A percentile compares a stretch with the other conserved stretches of the same genome.
Conservation (phyloP, 164 flowering plant genomes). For the Berberis vulgaris region DNA sequence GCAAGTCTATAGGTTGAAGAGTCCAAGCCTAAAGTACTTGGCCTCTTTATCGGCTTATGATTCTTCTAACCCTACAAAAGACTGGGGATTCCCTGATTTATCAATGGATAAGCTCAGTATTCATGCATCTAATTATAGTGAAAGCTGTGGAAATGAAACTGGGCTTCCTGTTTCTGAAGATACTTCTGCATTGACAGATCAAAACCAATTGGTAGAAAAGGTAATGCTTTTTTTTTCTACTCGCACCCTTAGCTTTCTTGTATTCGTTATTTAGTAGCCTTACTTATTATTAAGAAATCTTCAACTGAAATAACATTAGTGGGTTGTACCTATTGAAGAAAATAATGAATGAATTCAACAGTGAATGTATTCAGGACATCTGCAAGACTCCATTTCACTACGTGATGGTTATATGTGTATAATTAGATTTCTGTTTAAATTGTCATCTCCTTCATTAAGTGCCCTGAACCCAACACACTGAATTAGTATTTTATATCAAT, state of each 20-base stretch:
- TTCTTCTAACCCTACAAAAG: slow-evolving; percentile 88
- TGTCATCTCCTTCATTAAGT: too few relatives aligned
- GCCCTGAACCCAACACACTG: too few relatives aligned
- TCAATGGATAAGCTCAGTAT: slow-evolving; percentile 12
- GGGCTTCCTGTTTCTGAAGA: slow-evolving; percentile 10
- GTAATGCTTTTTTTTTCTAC: slow-evolving; percentile 17
- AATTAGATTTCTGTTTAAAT: too few relatives aligned
- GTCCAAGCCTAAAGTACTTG: slow-evolving; percentile 54
- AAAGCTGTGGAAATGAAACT: slow-evolving; percentile 14
- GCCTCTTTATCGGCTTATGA: slow-evolving; percentile 65
- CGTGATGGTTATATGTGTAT: too few relatives aligned
- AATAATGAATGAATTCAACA: too few relatives aligned
- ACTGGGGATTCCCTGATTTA: slow-evolving; percentile 85
- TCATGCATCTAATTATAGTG: slow-evolving; percentile 9
- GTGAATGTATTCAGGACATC: too few relatives aligned
- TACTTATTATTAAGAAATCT: too few relatives aligned
- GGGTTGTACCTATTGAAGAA: too few relatives aligned
- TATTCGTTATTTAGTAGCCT: too few relatives aligned
- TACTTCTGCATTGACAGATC: slow-evolving; percentile 8
- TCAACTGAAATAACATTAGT: too few relatives aligned
- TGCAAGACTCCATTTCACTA: too few relatives aligned
- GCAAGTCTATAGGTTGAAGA: slow-evolving; percentile 65
- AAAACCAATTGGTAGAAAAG: slow-evolving; percentile 27
- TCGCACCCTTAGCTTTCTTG: not conserved
- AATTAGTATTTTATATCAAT: too few relatives aligned